Conservation (phyloP, 2,329 filamentous ascomycete species). For the Eutypella sp. region DNA sequence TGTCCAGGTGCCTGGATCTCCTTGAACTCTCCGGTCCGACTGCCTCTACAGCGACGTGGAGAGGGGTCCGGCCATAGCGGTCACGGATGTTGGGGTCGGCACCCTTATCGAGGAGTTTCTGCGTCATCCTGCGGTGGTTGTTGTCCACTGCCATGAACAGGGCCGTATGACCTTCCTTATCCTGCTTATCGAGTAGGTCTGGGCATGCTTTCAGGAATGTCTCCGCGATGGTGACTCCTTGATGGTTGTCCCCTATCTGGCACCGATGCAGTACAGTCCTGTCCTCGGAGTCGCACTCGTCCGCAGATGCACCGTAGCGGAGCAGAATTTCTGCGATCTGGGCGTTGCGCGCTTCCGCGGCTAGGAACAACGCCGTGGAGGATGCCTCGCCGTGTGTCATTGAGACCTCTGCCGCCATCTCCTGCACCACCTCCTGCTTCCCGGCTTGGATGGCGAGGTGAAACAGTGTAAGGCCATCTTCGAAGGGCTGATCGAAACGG, state of each 20-base stretch:
- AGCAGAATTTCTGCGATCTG: background rate
- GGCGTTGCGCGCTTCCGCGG: background rate
- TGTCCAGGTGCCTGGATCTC: background rate
- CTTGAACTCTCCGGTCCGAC: background rate
- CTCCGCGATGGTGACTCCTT: background rate
- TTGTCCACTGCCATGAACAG: background rate
- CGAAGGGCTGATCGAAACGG: background rate
- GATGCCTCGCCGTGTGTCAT: background rate
- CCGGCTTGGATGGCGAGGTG: background rate
- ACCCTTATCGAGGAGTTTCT: background rate
- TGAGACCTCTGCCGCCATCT: background rate
- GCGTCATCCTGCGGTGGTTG: background rate
- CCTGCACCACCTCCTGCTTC: background rate
- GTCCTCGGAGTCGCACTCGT: background rate
- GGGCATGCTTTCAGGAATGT: background rate
- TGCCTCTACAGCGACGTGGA: background rate
- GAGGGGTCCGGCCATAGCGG: background rate
- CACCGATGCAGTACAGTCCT: background rate
- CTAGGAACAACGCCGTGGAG: background rate
- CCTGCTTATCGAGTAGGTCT: background rate
- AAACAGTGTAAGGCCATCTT: background rate
- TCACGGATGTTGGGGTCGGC: background rate
- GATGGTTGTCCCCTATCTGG: background rate
- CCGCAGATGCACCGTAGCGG: background rate
- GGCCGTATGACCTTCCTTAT: background rate